A percentile compares a stretch with the other conserved stretches of the same genome.
Evolutionary conservation across 176 grass and related monocot genomes (phyloP).

Genomic region (Zoysia japonica): DNA sequence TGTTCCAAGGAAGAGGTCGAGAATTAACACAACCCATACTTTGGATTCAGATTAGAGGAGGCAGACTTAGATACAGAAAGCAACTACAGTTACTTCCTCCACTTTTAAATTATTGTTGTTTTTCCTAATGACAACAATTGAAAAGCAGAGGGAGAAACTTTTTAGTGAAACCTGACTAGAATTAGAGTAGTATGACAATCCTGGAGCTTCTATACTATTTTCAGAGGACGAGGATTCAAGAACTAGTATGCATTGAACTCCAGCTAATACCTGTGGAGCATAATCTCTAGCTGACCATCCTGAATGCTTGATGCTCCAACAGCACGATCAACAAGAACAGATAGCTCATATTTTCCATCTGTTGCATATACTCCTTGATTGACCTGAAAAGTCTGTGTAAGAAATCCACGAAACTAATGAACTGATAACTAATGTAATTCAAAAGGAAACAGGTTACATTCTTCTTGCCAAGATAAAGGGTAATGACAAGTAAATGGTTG

Average conservation of each 20-base stretch:
- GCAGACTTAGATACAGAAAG: slow-evolving; percentile 2
- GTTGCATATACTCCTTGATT: slow-evolving; percentile 74
- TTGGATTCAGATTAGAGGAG: background rate
- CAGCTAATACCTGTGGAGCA: slow-evolving; percentile 78
- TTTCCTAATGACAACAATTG: too few species aligned
- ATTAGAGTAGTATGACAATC: background rate
- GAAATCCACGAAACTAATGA: slow-evolving; percentile 13
- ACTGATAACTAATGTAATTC: background rate
- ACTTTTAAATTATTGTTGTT: too few species aligned
- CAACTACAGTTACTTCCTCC: background rate
- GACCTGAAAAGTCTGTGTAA: slow-evolving; percentile 48
- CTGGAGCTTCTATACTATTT: background rate
- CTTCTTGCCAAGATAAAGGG: background rate
- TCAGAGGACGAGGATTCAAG: background rate
- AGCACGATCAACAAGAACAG: slow-evolving; percentile 82
- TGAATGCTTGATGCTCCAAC: slow-evolving; percentile 88
- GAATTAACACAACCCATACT: background rate
- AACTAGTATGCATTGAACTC: background rate
- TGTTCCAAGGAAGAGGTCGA: background rate
- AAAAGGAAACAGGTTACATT: background rate
- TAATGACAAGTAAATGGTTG: background rate
- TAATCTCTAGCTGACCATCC: slow-evolving; percentile 88
- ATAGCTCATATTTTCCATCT: slow-evolving; percentile 80
- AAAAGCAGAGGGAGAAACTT: background rate
- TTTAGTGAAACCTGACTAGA: background rate